Base-by-base conservation (phyloP, 176 grass and related monocot genomes). In the Avena sativa region DNA sequence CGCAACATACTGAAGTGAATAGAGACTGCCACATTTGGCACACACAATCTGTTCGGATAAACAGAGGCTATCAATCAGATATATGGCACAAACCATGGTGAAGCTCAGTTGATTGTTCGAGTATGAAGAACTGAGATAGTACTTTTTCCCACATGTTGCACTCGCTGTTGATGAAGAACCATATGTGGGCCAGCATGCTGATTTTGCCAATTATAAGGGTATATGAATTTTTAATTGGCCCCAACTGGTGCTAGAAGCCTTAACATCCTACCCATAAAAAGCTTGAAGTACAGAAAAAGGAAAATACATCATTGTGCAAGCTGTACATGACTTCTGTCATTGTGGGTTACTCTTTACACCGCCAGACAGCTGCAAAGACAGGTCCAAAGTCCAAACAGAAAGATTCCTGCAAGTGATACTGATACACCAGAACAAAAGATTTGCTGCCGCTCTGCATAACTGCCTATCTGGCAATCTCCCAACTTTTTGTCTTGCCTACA, bases 381-480 rank as follows among this genome's bases (percentile, higher is more conserved):
- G 52, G 52, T 55, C 52, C 52, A 51, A 75, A 52, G 14, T 75
- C 72, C 72, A 52, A 75, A 75, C 13, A 75, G 48, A 48, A 76
- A 76, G 25, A 53, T 76, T 76, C 26, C 73, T 53, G 14, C 73
- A 76, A 32, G 49, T 32, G 73, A 53, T 19, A 53, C 49, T 19
- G 15, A 48, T 48, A 74, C 71, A 25, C 71, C 71, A 49, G 43
- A 76, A 14, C 51, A 74, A 76, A 76, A 32, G 48, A 76, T 76
- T 76, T 76, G 13, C 73, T 76, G 15, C 14, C 25, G 1, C 14
- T 51, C 47, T 53, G 16, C 49, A 76, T 28, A 76, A 76, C 48
- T 76, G 49, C 73, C 48, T 32, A 51, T 53, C 73, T 76, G 47
- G 25, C 73, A 76, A 76, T 76, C 25, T 76, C 48, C 25, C 28